phyloP scores from a whole-genome alignment of 345 rosid species.

The Eucalyptus camaldulensis region DNA sequence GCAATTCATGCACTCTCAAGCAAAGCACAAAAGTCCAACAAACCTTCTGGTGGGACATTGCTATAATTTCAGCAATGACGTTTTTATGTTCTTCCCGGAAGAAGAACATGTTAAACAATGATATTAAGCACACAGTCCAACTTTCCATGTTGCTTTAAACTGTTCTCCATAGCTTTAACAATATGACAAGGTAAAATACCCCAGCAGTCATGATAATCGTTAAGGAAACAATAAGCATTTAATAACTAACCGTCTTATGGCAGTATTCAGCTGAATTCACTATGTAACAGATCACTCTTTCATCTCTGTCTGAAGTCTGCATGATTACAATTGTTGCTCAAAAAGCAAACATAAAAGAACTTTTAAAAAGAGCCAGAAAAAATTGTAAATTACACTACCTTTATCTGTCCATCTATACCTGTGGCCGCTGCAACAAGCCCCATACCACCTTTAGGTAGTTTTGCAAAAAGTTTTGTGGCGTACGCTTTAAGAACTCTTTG shows the following conservation, averaged over 20 bases:
- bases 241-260: slow-evolving; percentile 69
- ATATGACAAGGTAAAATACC: background rate
- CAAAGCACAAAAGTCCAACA: background rate
- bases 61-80: background rate
- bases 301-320: slow-evolving; percentile 94
- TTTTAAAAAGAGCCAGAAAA: background rate
- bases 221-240: background rate
- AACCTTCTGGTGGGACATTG: background rate
- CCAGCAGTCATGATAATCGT: background rate
- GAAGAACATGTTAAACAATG: background rate
- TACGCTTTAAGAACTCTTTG: slow-evolving; percentile 90
- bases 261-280: slow-evolving; percentile 97
- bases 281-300: slow-evolving; percentile 84
- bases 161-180: background rate
- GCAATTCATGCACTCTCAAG: background rate
- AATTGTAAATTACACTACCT: slow-evolving; percentile 24
- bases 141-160: background rate
- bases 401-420: slow-evolving; percentile 94
- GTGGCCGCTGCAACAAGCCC: slow-evolving; percentile 99
- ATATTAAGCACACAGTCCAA: background rate
- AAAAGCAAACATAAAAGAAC: background rate
- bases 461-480: slow-evolving; percentile 74
- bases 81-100: background rate
- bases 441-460: slow-evolving; percentile 87
- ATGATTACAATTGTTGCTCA: background rate